Percentiles rank a stretch among this genome's conserved stretches.
Conservation (phyloP, 75 land plant genomes). For the Larix kaempferi region DNA sequence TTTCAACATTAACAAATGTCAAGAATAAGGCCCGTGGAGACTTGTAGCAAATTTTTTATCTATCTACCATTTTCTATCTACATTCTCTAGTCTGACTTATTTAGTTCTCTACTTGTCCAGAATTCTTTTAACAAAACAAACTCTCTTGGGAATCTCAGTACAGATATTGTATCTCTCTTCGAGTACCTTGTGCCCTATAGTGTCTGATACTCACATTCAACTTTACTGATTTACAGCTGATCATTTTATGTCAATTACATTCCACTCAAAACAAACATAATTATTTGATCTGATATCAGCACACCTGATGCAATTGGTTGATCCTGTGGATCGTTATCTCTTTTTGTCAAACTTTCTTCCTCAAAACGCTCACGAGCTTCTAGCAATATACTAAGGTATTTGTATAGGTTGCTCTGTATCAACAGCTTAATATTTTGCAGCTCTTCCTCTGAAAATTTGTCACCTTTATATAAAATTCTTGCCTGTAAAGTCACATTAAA, state of each 20-base stretch:
- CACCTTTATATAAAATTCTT: conserved; percentile 67
- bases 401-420: conserved; percentile 80
- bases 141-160: neutral
- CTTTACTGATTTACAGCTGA: neutral
- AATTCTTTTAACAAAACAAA: neutral
- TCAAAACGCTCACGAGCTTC: conserved; percentile 97
- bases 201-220: neutral
- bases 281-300: neutral
- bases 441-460: conserved; percentile 76
- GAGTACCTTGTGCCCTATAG: neutral
- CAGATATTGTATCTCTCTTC: neutral
- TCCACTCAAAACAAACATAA: too few species aligned
- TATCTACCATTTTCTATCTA: neutral
- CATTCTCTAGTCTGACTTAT: too few species aligned
- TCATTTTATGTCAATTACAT: neutral
- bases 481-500: conserved; percentile 50
- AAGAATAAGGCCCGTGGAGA: neutral
- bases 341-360: conserved; percentile 49
- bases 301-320: conserved; percentile 13
- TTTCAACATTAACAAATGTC: neutral
- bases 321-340: neutral
- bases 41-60: neutral
- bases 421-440: conserved; percentile 57
- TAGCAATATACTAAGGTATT: conserved; percentile 74
- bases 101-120: neutral